Evolutionary conservation across 306 rosid species (phyloP).

Genomic region (Gynostemma pentaphyllum): DNA sequence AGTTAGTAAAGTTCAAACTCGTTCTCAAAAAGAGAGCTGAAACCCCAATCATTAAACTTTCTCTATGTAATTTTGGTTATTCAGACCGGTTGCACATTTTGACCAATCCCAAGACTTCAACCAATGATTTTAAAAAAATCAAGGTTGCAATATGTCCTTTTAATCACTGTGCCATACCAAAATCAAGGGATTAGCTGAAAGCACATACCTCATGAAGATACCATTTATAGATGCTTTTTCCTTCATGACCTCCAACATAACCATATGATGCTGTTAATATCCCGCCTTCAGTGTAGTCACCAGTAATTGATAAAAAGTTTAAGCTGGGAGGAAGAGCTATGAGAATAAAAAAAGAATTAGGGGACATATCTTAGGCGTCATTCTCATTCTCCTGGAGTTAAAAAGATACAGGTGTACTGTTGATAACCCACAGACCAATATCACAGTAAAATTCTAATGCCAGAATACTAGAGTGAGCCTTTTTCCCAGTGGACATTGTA

Average conservation of each 20-base stretch:
- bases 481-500: background rate
- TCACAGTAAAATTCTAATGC: background rate
- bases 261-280: slow-evolving; percentile 96
- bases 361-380: slow-evolving; percentile 6
- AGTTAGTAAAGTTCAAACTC: too few relatives aligned
- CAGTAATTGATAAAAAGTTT: slow-evolving; percentile 89
- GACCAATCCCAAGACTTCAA: background rate
- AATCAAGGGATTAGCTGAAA: background rate
- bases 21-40: too few relatives aligned
- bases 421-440: background rate
- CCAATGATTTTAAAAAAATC: background rate
- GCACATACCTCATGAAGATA: slow-evolving; percentile 73
- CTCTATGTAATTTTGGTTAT: too few relatives aligned
- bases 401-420: background rate
- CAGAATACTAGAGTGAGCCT: background rate
- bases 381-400: background rate
- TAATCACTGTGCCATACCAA: background rate
- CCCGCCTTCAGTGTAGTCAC: slow-evolving; percentile 78
- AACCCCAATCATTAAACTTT: too few relatives aligned
- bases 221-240: slow-evolving; percentile 88
- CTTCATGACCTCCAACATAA: slow-evolving; percentile 96
- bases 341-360: slow-evolving; percentile 18
- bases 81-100: too few relatives aligned
- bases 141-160: background rate
- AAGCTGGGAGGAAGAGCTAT: slow-evolving; percentile 97